Evolutionary conservation across 129 eudicot species (phyloP).

Genomic region (Flaveria linearis): DNA sequence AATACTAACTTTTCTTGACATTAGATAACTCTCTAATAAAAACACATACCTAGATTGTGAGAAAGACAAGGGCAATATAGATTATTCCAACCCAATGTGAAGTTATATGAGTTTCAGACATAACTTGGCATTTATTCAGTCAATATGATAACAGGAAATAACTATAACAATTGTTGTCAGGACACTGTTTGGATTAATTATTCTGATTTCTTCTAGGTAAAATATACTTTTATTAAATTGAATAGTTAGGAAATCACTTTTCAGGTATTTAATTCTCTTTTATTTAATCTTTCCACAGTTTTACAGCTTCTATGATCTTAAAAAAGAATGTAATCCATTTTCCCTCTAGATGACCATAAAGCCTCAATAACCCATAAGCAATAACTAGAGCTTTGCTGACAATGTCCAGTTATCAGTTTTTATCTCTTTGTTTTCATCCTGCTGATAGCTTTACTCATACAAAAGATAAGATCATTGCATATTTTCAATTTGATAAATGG

Average conservation of each 20-base stretch:
- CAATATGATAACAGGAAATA: background rate
- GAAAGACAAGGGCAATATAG: conserved; percentile 8
- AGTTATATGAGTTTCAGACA: background rate
- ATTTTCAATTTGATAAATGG: background rate
- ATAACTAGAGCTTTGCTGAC: background rate
- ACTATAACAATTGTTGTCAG: background rate
- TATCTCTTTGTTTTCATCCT: background rate
- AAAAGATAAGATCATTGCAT: background rate
- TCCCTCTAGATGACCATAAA: conserved; percentile 18
- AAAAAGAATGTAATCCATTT: background rate
- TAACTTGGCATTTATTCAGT: background rate
- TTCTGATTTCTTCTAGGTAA: background rate
- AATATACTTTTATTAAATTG: background rate
- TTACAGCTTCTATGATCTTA: conserved; percentile 6
- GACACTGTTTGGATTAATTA: background rate
- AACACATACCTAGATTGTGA: background rate
- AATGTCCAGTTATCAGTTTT: background rate
- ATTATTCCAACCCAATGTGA: background rate
- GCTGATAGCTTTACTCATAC: background rate
- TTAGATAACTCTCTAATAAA: background rate
- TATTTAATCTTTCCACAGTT: background rate
- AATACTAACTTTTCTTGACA: background rate
- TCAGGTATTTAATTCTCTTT: background rate
- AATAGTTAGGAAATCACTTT: background rate
- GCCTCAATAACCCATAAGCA: background rate